Percentiles rank a stretch among this genome's conserved stretches.
phyloP scores from a whole-genome alignment of 2,329 filamentous ascomycete genomes.

The Pestalotiopsis sp. region DNA sequence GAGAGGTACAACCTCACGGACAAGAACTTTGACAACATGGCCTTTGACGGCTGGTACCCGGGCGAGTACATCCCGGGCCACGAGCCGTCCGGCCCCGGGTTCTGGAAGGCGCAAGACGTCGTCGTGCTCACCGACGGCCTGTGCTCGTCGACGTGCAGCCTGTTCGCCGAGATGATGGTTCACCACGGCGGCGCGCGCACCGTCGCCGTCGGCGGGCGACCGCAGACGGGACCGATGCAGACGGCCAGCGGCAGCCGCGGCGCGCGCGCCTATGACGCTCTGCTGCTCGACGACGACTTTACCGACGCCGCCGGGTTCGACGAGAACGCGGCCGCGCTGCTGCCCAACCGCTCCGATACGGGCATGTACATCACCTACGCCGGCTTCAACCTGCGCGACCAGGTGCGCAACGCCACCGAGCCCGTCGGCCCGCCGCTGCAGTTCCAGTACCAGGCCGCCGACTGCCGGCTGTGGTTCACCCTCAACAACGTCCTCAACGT shows the following conservation, averaged over 20 bases:
- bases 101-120: neutral
- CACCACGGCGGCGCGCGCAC: constrained; percentile 34
- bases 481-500: constrained; percentile 52
- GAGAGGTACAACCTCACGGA: constrained; percentile 20
- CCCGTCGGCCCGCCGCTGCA: constrained; percentile 46
- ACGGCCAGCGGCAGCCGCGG: constrained; percentile 68
- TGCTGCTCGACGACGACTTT: constrained; percentile 19
- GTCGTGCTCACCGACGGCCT: constrained; percentile 26
- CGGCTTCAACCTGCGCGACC: constrained; percentile 26
- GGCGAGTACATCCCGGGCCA: constrained; percentile 1
- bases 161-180: constrained; percentile 33
- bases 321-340: constrained; percentile 6
- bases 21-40: constrained; percentile 14
- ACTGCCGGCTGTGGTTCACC: constrained; percentile 64
- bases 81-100: neutral
- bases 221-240: constrained; percentile 53
- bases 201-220: constrained; percentile 51
- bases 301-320: constrained; percentile 8
- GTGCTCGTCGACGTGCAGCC: constrained; percentile 31
- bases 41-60: constrained; percentile 14
- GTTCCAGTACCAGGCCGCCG: constrained; percentile 61
- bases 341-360: constrained; percentile 17
- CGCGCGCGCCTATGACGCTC: constrained; percentile 28
- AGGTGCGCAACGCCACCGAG: constrained; percentile 18
- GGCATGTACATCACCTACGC: constrained; percentile 19